Evolutionary conservation across 257 asterid species (phyloP), one percentile per base, ranked within the genome.

Genomic region (Solanum habrochaites): DNA sequence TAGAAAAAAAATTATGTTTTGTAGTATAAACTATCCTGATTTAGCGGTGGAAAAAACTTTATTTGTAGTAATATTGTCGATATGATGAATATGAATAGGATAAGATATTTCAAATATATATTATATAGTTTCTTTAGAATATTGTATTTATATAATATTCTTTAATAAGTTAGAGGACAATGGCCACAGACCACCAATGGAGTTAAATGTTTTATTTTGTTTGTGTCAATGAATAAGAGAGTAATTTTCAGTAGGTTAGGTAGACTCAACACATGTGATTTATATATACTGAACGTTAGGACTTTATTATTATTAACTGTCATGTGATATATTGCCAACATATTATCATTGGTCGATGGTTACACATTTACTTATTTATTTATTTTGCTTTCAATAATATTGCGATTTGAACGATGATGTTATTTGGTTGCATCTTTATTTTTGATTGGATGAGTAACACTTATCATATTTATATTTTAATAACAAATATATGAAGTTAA

Each of bases 191-290:
- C 82, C 84, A 64, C 60, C 75, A 35, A 42, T 84, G 75, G 4
- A 60, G 42, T 15, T 80, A 47, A 47, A 29, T 27, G 42, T 80
- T 80, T 47, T 11, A n/a, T 64, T 78, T 27, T 47, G 86, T 85
- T 69, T 74, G 25, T 83, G 85, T 87, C 89, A 92, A 92, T 87
- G 85, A 71, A 81, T 49, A 84, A 82, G 90, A 87, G 88, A 71
- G 67, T 70, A 11, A 62, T 62, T 78, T 87, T 92, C 89, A 81
- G 93, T 91, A 90, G 90, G 64, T 87, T 69, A 82, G 85, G 90
- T 87, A 85, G 56, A 92, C 95, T 83, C 80, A 87, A 85, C 62
- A 91, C 96, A 92, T 92, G 95, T 93, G 98, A 91, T 82, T 70
- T 77, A 60, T 70, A 62, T 62, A 10, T 45, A 84, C 66, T 7